Evolutionary conservation across 306 rosid genomes (phyloP), one percentile per base, ranked within the genome.

Genomic region (Trifolium subterraneum): DNA sequence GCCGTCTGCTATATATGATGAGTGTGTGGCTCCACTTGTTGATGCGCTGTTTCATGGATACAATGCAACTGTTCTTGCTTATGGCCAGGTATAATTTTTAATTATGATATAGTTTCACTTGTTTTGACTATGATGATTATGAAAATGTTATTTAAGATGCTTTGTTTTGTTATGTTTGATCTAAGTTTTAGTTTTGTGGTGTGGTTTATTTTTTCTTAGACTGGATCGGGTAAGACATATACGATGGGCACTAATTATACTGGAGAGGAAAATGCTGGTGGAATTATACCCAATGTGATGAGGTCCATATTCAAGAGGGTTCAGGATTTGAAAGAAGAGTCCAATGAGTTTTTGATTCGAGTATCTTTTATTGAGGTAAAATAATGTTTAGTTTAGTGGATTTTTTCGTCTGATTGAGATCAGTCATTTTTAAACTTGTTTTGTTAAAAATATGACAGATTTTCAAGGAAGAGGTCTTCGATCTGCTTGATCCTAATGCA

Each of bases 331-430:
- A 84, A 84, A 51, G 87, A 78, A 13, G 87, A 79, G 22, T 78
- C 89, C 3, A 38, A 88, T 0, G 97, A 95, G 33, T 87, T 92
- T 78, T 83, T 92, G 81, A 92, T 95, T 16, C 79, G 99, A 69
- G 97, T 95, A 5, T 92, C 99, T 35, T 95, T 95, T 75, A 95
- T 95, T 42, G 99, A 94, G 99, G 99, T 94, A 86, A 66, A 15
- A 54, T 66, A 13, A 55, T 51, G 10, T 13, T 15, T 20, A 20
- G 11, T 42, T 52, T 64, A 6, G n/a, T 31, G 20, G 9, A 7
- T 71, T 35, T 29, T 27, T 73, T 0, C 13, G 33, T 36, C 27
- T 68, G 38, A 74, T 47, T 60, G 74, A 42, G 13, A 62, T 11
- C 13, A 20, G 48, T 7, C 12, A 31, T 55, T 65, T 70, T 72